These are phyloP conservation scores for Apiotrichum akiyoshidainum DNA, from an alignment of 1,284 basidiomycete genomes.

Conservation along the genomic window DNA sequence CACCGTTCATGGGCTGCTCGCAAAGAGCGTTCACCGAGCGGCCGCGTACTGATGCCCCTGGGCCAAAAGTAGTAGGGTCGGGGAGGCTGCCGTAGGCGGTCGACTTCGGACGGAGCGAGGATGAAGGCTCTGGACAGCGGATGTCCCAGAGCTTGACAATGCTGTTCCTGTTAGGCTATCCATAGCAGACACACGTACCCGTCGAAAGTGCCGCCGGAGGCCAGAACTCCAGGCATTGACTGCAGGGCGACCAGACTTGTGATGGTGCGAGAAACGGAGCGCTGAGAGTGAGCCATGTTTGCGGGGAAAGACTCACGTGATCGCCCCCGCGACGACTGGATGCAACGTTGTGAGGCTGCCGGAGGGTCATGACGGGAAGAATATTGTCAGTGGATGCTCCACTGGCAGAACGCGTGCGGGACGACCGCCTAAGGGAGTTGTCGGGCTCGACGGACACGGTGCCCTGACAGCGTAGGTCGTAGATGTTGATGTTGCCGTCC, in stretches of 20 bases:
- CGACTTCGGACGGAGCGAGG: constrained; percentile 24
- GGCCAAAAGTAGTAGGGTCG: constrained; percentile 33
- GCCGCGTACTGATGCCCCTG: constrained; percentile 30
- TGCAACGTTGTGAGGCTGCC: constrained; percentile 17
- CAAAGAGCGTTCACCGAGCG: constrained; percentile 41
- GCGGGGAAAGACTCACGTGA: background rate
- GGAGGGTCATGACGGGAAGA: constrained; percentile 14
- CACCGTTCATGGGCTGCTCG: constrained; percentile 40
- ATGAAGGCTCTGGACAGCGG: constrained; percentile 31
- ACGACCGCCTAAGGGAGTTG: constrained; percentile 3
- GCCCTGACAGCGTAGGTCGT: constrained; percentile 45
- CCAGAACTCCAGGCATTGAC: constrained; percentile 42
- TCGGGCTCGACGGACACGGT: background rate
- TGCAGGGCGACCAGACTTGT: constrained; percentile 47
- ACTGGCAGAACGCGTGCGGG: background rate
- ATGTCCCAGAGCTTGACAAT: constrained; percentile 52
- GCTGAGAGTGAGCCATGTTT: constrained; percentile 18
- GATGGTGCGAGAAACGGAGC: constrained; percentile 42
- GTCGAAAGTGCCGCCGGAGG: constrained; percentile 48
- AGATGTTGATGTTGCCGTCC: constrained; percentile 51
- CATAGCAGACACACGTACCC: constrained; percentile 31
- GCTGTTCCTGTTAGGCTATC: constrained; percentile 18
- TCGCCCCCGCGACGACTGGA: background rate
- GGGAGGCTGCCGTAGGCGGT: constrained; percentile 28
- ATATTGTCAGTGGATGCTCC: background rate